Conservation (phyloP, 2,329 filamentous ascomycete species). For the Sclerotinia glacialis region DNA sequence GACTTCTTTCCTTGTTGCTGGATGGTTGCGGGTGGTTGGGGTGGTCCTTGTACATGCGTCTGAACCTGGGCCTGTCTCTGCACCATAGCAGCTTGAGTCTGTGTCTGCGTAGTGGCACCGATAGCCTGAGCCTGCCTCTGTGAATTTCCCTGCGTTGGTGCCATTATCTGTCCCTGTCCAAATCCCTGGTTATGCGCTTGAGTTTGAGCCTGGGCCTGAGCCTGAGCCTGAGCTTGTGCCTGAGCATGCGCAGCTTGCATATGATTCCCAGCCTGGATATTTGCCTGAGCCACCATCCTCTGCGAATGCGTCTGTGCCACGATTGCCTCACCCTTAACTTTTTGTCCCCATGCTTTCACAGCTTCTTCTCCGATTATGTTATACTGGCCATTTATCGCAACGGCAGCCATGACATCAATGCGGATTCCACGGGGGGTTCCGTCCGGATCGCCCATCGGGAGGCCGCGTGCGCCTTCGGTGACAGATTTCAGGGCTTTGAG, state of each 20-base stretch:
- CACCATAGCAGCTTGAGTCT: neutral
- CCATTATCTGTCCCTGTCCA: neutral
- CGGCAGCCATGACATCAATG: conserved; percentile 47
- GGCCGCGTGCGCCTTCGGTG: conserved; percentile 42
- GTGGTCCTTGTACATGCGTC: neutral
- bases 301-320: neutral
- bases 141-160: neutral
- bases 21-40: neutral
- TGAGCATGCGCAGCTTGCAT: neutral
- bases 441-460: conserved; percentile 49
- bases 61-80: neutral
- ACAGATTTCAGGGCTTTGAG: conserved; percentile 46
- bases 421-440: conserved; percentile 45
- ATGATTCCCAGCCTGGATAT: neutral
- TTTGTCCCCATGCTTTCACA: neutral
- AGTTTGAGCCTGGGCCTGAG: neutral
- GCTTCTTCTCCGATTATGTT: conserved; percentile 45
- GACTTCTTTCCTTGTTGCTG: neutral
- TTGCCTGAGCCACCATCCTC: neutral
- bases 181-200: neutral
- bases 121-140: neutral
- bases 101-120: neutral
- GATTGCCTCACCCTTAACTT: neutral
- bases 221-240: neutral
- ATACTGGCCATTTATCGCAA: conserved; percentile 45